Percentiles rank a stretch among this genome's conserved stretches.
These are phyloP conservation scores for Colletotrichum sp. DNA, from an alignment of 2,329 filamentous ascomycete genomes.

Conservation along the genomic window DNA sequence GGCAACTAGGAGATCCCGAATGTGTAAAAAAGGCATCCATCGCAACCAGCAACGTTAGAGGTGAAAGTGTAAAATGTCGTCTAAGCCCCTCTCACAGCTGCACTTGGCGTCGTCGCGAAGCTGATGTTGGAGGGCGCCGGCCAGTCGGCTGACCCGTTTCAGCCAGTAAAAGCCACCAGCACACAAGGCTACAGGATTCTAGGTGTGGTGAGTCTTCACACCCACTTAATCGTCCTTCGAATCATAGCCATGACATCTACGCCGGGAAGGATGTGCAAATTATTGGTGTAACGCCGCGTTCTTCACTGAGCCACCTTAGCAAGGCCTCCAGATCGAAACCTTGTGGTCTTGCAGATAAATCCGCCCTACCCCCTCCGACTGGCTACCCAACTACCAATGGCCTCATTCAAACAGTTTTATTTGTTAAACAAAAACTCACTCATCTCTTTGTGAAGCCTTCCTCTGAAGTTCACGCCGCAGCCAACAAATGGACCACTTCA, in stretches of 20 bases:
- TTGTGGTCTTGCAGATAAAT: not conserved
- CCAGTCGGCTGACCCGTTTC: not conserved
- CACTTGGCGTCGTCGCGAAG: not conserved
- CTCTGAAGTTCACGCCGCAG: not conserved
- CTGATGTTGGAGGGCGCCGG: not conserved
- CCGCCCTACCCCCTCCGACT: not conserved
- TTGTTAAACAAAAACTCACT: fast-evolving
- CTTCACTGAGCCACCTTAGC: not conserved
- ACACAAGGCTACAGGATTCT: not conserved
- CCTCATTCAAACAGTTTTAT: not conserved
- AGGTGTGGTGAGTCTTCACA: not conserved
- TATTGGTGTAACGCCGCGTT: not conserved
- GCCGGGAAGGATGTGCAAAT: not conserved
- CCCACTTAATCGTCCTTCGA: not conserved
- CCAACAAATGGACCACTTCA: not conserved
- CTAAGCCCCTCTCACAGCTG: not conserved
- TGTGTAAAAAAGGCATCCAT: not conserved
- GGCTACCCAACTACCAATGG: not conserved
- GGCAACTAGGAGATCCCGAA: not conserved
- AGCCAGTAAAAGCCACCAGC: not conserved
- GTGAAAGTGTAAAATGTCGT: not conserved
- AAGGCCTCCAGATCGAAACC: not conserved
- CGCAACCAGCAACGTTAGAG: not conserved
- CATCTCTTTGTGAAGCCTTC: fast-evolving
- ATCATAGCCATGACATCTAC: not conserved